A percentile compares a stretch with the other conserved stretches of the same genome.
Conservation (phyloP, 805 yeast genomes). For the Suhomyces sp. region DNA sequence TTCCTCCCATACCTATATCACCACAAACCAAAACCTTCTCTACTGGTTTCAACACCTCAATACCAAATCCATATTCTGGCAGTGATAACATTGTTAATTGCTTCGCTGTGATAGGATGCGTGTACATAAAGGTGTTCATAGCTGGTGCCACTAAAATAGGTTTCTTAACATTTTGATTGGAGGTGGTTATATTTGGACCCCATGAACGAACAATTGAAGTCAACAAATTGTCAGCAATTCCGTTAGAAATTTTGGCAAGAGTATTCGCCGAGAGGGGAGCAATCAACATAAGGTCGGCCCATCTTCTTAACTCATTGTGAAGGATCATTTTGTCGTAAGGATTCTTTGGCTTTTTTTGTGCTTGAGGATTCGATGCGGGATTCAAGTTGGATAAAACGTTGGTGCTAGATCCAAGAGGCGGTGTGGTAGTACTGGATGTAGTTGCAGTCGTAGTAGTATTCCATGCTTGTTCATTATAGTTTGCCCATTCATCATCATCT, state of each 20-base stretch:
- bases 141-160: constrained; percentile 50
- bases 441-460: constrained; percentile 23
- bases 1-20: constrained; percentile 51
- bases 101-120: constrained; percentile 45
- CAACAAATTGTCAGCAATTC: constrained; percentile 44
- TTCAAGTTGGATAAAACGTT: constrained; percentile 7
- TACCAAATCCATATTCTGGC: constrained; percentile 41
- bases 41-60: constrained; percentile 45
- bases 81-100: constrained; percentile 34
- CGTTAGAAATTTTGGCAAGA: constrained; percentile 44
- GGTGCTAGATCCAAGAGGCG: not conserved
- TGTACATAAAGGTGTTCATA: constrained; percentile 49
- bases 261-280: constrained; percentile 49
- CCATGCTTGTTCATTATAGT: constrained; percentile 28
- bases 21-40: constrained; percentile 49
- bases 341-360: constrained; percentile 25
- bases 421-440: constrained; percentile 3
- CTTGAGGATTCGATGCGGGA: constrained; percentile 4
- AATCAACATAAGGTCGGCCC: constrained; percentile 49
- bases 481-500: constrained; percentile 90
- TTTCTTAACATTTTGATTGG: constrained; percentile 25
- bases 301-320: constrained; percentile 44
- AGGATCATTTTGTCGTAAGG: constrained; percentile 38
- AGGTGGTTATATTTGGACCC: constrained; percentile 28
- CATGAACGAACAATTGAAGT: constrained; percentile 44